These are phyloP conservation scores for Centrapalus pauciflorus DNA, from an alignment of 129 eudicot species.

Conservation along the genomic window DNA sequence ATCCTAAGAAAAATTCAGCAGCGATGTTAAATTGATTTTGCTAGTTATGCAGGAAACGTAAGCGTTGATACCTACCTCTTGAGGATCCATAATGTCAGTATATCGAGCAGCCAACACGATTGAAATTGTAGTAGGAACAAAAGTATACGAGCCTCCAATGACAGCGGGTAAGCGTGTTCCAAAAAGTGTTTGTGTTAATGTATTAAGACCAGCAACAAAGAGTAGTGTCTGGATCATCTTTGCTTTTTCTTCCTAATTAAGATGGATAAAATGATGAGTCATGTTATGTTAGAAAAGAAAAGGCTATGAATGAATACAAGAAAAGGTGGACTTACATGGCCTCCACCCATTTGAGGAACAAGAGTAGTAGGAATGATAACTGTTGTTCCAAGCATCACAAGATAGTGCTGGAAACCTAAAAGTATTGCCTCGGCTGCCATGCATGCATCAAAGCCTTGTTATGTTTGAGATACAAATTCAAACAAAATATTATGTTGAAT, in stretches of 20 bases:
- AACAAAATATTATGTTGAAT: too few species aligned
- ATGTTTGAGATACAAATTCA: background rate
- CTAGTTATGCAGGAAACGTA: too few species aligned
- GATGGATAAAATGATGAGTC: background rate
- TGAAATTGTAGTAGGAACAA: conserved; percentile 75
- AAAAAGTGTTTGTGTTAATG: conserved; percentile 63
- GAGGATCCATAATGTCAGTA: conserved; percentile 55
- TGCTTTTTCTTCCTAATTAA: conserved; percentile 87
- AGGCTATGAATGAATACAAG: conserved; percentile 3
- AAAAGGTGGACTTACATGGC: conserved; percentile 65
- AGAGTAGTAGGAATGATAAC: conserved; percentile 89
- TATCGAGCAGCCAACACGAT: conserved; percentile 77
- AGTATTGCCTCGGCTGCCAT: conserved; percentile 99
- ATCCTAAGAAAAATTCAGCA: too few species aligned
- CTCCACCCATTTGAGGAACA: conserved; percentile 97
- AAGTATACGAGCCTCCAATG: conserved; percentile 85
- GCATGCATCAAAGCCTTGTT: conserved; percentile 23
- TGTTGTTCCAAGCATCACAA: conserved; percentile 97
- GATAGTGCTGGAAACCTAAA: conserved; percentile 89
- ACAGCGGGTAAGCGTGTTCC: conserved; percentile 94
- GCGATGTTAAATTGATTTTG: too few species aligned
- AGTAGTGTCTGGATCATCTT: conserved; percentile 88
- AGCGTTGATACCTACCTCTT: conserved; percentile 41
- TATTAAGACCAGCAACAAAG: conserved; percentile 92
- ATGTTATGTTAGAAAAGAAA: background rate